These are phyloP conservation scores for Aspergillus carbonarius DNA, from an alignment of 2,329 filamentous ascomycete species.

Conservation along the genomic window DNA sequence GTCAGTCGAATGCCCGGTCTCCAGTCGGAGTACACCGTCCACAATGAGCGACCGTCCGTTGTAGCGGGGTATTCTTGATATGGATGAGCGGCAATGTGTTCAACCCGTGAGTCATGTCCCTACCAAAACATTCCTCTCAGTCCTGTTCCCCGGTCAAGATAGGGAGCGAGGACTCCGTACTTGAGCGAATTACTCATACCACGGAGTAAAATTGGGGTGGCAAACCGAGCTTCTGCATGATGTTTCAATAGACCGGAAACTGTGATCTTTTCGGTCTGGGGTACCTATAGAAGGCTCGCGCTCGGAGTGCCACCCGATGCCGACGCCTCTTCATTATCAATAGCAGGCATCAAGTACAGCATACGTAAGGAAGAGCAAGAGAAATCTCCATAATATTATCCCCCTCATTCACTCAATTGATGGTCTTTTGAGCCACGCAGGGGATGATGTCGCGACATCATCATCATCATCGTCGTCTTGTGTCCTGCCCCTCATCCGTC, in stretches of 20 bases:
- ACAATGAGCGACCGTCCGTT: neutral
- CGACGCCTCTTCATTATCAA: neutral
- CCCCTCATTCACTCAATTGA: too few species aligned
- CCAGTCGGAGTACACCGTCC: neutral
- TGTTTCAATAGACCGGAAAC: neutral
- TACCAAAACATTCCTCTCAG: neutral
- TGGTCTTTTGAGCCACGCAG: neutral
- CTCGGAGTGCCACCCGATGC: neutral
- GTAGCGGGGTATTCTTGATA: neutral
- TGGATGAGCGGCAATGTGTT: neutral
- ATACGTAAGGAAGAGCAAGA: too few species aligned
- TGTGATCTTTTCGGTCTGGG: neutral
- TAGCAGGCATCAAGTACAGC: neutral
- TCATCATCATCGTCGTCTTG: neutral
- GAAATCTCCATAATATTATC: too few species aligned
- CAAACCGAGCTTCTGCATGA: neutral
- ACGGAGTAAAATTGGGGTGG: neutral
- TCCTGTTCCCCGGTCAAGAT: neutral
- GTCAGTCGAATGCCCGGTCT: neutral
- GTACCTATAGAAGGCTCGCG: neutral
- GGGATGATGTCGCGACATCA: neutral
- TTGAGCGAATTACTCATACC: neutral
- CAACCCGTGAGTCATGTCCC: neutral
- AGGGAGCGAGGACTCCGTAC: neutral
- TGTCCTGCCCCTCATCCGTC: neutral